A percentile compares a stretch with the other conserved stretches of the same genome.
Conservation (phyloP, 2,329 filamentous ascomycete genomes). For the Neofusicoccum cordaticola region DNA sequence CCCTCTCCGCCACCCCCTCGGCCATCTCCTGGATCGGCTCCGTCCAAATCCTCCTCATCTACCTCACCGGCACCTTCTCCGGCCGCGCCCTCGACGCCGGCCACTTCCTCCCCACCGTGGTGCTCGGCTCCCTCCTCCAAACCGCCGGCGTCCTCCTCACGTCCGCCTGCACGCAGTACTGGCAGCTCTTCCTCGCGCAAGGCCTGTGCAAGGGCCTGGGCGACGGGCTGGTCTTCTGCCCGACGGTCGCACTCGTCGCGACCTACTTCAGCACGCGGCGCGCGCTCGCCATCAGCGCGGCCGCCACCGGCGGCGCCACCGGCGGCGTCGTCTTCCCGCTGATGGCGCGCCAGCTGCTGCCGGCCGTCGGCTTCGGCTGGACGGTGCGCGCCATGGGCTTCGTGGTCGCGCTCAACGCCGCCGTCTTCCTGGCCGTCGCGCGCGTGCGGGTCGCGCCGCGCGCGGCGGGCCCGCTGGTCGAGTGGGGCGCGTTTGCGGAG, state of each 20-base stretch:
- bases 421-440: conserved; percentile 33
- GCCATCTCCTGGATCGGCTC: conserved; percentile 52
- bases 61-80: conserved; percentile 42
- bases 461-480: conserved; percentile 47
- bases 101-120: conserved; percentile 37
- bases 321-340: conserved; percentile 24
- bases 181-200: conserved; percentile 50
- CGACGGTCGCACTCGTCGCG: conserved; percentile 34
- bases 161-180: conserved; percentile 41
- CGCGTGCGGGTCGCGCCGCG: conserved; percentile 44
- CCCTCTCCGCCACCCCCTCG: conserved; percentile 31
- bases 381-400: conserved; percentile 39
- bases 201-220: conserved; percentile 48
- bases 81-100: conserved; percentile 46
- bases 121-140: conserved; percentile 37
- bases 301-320: conserved; percentile 19
- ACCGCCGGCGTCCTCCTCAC: conserved; percentile 46
- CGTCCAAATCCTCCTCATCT: conserved; percentile 45
- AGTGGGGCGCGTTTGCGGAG: conserved; percentile 57
- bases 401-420: conserved; percentile 35
- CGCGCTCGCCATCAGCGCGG: conserved; percentile 32
- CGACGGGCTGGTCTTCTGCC: conserved; percentile 41
- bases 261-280: conserved; percentile 36
- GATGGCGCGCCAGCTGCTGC: conserved; percentile 20
- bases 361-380: conserved; percentile 22